phyloP scores from a whole-genome alignment of 768 basidiomycete genomes.

The Omphalotus guepiniiformis region DNA sequence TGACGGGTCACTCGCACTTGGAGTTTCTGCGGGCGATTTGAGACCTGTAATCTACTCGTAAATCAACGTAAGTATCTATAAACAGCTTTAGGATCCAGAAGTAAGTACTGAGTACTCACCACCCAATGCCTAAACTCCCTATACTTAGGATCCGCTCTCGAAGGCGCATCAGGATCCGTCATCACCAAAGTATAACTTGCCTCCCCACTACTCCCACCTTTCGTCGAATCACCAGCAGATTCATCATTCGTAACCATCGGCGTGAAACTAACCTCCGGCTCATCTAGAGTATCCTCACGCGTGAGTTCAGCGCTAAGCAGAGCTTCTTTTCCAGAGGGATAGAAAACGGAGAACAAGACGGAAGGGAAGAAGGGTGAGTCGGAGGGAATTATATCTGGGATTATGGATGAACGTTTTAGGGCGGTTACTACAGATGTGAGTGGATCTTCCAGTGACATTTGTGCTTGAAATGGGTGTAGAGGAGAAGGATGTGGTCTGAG shows the following conservation, averaged over 20 bases:
- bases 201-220: constrained; percentile 22
- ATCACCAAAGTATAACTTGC: constrained; percentile 49
- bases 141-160: constrained; percentile 41
- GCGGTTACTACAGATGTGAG: constrained; percentile 27
- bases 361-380: constrained; percentile 28
- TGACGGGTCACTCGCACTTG: constrained; percentile 21
- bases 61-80: too few relatives aligned
- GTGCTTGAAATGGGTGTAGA: too few relatives aligned
- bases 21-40: constrained; percentile 23
- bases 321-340: constrained; percentile 35
- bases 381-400: constrained; percentile 42
- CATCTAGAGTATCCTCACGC: constrained; percentile 36
- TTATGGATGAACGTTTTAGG: constrained; percentile 35
- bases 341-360: constrained; percentile 40
- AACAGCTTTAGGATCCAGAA: background rate
- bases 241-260: constrained; percentile 25
- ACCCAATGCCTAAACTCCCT: constrained; percentile 57
- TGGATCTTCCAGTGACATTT: too few relatives aligned
- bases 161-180: constrained; percentile 59
- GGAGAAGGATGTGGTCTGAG: too few relatives aligned
- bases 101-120: constrained; percentile 26
- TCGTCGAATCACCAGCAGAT: background rate
- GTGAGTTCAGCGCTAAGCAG: constrained; percentile 27
- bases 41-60: constrained; percentile 32
- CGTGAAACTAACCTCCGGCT: constrained; percentile 45